Conservation (phyloP, 2,329 filamentous ascomycete genomes). For the Xylariaceae sp. region DNA sequence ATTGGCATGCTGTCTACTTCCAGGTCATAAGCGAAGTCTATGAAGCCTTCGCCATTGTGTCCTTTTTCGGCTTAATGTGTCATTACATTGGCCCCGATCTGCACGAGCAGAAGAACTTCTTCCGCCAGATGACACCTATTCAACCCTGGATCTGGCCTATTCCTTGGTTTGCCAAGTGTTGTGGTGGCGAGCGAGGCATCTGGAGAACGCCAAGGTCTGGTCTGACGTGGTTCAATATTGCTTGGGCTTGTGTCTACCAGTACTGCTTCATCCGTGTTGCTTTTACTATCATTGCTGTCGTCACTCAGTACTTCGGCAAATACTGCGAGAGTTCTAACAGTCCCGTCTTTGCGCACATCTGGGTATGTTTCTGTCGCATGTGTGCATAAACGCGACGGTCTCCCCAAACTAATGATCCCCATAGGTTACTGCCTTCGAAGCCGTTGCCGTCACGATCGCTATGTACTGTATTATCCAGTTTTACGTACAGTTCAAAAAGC, state of each 20-base stretch:
- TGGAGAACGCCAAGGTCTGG: slow-evolving; percentile 77
- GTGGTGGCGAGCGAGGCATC: slow-evolving; percentile 64
- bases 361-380: slow-evolving; percentile 51
- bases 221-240: slow-evolving; percentile 85
- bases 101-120: slow-evolving; percentile 79
- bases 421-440: slow-evolving; percentile 66
- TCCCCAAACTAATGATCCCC: not conserved
- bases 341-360: slow-evolving; percentile 79
- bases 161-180: slow-evolving; percentile 67
- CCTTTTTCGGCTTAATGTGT: slow-evolving; percentile 81
- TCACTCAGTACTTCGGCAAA: slow-evolving; percentile 63
- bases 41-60: slow-evolving; percentile 83
- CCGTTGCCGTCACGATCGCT: slow-evolving; percentile 70
- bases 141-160: slow-evolving; percentile 75
- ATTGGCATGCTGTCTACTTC: slow-evolving; percentile 77
- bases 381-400: too few relatives aligned
- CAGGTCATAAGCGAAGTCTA: slow-evolving; percentile 81
- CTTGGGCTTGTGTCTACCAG: slow-evolving; percentile 81
- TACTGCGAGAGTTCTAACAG: slow-evolving; percentile 80
- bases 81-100: slow-evolving; percentile 75
- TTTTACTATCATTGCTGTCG: slow-evolving; percentile 75
- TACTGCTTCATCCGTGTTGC: slow-evolving; percentile 79
- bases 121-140: slow-evolving; percentile 62
- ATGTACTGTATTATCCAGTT: slow-evolving; percentile 91
- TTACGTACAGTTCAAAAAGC: slow-evolving; percentile 71